A percentile compares a stretch with the other conserved stretches of the same genome.
Evolutionary conservation across 108 stramenopile species (phyloP).

Genomic region (Seminavis robusta): DNA sequence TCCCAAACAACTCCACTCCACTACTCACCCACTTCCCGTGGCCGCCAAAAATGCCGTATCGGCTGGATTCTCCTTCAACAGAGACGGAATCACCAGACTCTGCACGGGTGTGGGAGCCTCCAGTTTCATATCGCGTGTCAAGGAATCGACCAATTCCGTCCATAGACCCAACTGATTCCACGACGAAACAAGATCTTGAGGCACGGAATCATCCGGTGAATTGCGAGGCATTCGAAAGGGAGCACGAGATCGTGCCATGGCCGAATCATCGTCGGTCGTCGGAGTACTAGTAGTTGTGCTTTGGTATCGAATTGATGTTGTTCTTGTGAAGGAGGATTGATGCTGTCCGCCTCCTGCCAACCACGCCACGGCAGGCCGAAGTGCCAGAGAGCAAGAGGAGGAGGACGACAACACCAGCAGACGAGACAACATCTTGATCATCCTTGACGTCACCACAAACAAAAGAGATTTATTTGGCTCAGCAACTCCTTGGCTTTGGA

Average conservation of each 20-base stretch:
- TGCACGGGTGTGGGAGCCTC: slow-evolving; percentile 77
- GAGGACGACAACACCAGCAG: no score
- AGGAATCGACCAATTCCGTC: slow-evolving; percentile 50
- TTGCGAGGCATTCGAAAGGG: slow-evolving; percentile 43
- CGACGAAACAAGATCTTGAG: slow-evolving; percentile 9
- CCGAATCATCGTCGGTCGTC: slow-evolving; percentile 14
- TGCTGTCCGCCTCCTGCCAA: no score
- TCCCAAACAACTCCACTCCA: no score
- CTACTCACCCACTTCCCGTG: slow-evolving; percentile 87
- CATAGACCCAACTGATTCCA: slow-evolving; percentile 72
- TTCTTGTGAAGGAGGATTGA: no score
- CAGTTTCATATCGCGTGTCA: slow-evolving; percentile 24
- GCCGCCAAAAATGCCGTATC: slow-evolving; percentile 77
- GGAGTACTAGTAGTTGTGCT: no score
- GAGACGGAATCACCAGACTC: slow-evolving; percentile 66
- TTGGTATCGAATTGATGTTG: no score
- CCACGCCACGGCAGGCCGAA: no score
- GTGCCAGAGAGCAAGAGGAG: no score
- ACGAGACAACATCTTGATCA: no score
- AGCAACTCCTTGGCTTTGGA: no score
- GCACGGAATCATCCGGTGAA: slow-evolving; percentile 38
- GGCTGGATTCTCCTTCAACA: slow-evolving; percentile 33
- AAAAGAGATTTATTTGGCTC: no score
- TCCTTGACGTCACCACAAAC: no score
- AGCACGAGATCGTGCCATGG: slow-evolving; percentile 34